Evolutionary conservation across 192 early-diverging fungal genomes (phyloP).

Genomic region (Backusella psychrophila): DNA sequence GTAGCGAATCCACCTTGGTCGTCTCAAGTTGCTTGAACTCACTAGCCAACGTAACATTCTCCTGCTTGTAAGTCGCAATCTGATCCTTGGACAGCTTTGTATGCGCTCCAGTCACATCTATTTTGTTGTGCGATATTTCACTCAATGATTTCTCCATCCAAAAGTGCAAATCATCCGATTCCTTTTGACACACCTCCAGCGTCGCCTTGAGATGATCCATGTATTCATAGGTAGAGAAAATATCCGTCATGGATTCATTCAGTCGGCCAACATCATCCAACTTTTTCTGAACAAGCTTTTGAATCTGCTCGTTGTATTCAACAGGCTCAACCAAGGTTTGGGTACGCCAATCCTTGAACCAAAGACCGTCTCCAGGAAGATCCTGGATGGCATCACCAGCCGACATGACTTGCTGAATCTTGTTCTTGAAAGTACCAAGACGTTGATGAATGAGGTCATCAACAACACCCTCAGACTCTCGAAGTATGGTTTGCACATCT

Average conservation of each 20-base stretch:
- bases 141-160: neutral
- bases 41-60: neutral
- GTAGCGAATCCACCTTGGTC: neutral
- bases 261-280: neutral
- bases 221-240: conserved; percentile 5
- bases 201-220: neutral
- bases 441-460: neutral
- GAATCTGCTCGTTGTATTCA: conserved; percentile 7
- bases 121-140: neutral
- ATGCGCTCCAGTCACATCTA: neutral
- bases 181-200: neutral
- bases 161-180: neutral
- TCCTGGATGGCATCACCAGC: neutral
- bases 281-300: neutral
- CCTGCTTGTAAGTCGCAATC: neutral
- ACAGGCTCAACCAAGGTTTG: neutral
- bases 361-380: neutral
- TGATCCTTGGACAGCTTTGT: neutral
- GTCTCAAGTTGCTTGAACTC: neutral
- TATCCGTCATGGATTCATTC: neutral
- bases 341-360: neutral
- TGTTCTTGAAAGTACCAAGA: neutral
- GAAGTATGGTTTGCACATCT: conserved; percentile 2
- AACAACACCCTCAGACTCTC: neutral
- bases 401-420: neutral